A percentile compares a stretch with the other conserved stretches of the same genome.
These are phyloP conservation scores for Hemileccinum rubropunctum DNA, from an alignment of 768 basidiomycete genomes.

Conservation along the genomic window DNA sequence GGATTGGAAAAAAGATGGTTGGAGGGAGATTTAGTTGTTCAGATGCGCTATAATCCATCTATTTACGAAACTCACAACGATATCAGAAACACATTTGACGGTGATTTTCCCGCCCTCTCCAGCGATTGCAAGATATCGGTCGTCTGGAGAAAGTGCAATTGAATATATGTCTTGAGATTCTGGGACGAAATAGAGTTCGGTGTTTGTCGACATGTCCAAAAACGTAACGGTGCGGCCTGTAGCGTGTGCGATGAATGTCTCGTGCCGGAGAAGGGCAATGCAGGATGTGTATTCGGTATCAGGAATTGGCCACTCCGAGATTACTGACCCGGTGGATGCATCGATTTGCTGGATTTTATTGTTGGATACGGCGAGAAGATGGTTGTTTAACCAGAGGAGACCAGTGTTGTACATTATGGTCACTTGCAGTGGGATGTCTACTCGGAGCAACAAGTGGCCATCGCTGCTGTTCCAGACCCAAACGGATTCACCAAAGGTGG, in stretches of 20 bases:
- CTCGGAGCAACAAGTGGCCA: background rate
- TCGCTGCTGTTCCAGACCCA: background rate
- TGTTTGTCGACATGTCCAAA: background rate
- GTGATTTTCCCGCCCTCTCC: background rate
- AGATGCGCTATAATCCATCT: too few relatives aligned
- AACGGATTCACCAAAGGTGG: background rate
- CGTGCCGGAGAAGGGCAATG: background rate
- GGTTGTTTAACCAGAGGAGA: slow-evolving; percentile 1
- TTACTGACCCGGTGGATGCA: background rate
- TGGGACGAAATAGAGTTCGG: background rate
- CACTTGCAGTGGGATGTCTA: background rate
- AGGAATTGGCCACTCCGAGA: background rate
- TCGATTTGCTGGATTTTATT: background rate
- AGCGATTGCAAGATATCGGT: background rate
- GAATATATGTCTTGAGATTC: background rate
- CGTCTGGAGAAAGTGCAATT: background rate
- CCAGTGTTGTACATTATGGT: background rate
- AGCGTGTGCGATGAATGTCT: background rate
- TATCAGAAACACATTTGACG: background rate
- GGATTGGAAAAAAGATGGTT: background rate
- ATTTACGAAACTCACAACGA: background rate
- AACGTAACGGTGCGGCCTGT: background rate
- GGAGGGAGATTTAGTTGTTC: too few relatives aligned
- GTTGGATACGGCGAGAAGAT: background rate
- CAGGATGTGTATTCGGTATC: background rate